These are phyloP conservation scores for Eucalyptus regnans DNA, from an alignment of 345 rosid species.

Conservation along the genomic window DNA sequence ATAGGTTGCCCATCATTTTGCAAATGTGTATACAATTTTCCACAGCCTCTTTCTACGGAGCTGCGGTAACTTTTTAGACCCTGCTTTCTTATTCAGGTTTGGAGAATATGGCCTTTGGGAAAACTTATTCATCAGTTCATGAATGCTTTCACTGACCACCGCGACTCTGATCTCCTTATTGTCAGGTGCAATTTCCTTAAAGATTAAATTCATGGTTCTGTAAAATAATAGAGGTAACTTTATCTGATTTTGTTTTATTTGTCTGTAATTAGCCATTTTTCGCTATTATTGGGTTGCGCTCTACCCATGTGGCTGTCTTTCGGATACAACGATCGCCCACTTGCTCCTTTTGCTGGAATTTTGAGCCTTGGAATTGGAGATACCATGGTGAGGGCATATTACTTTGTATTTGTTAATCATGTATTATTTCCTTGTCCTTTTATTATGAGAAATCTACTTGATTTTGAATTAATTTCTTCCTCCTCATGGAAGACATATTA, in stretches of 20 bases:
- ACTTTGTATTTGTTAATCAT: background rate
- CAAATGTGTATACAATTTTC: background rate
- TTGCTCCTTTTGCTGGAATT: constrained; percentile 92
- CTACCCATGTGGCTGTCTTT: constrained; percentile 98
- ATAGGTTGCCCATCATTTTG: background rate
- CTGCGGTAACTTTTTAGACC: background rate
- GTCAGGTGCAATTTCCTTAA: constrained; percentile 42
- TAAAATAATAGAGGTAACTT: background rate
- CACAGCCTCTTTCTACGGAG: background rate
- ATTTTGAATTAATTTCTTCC: background rate
- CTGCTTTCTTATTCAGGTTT: constrained; percentile 35
- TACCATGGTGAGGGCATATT: constrained; percentile 61
- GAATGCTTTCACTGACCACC: constrained; percentile 97
- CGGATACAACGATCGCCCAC: constrained; percentile 88
- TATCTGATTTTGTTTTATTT: background rate
- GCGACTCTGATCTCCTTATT: constrained; percentile 88
- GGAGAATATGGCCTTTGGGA: constrained; percentile 89
- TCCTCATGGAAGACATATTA: background rate
- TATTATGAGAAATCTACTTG: background rate
- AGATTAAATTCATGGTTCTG: background rate
- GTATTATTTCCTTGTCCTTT: background rate
- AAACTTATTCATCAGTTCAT: constrained; percentile 67
- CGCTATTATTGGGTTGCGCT: constrained; percentile 89
- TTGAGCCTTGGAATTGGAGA: constrained; percentile 98
- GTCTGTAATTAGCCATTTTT: constrained; percentile 58